Base-by-base conservation (phyloP, 805 yeast species). In the Wickerhamiella siamensis region DNA sequence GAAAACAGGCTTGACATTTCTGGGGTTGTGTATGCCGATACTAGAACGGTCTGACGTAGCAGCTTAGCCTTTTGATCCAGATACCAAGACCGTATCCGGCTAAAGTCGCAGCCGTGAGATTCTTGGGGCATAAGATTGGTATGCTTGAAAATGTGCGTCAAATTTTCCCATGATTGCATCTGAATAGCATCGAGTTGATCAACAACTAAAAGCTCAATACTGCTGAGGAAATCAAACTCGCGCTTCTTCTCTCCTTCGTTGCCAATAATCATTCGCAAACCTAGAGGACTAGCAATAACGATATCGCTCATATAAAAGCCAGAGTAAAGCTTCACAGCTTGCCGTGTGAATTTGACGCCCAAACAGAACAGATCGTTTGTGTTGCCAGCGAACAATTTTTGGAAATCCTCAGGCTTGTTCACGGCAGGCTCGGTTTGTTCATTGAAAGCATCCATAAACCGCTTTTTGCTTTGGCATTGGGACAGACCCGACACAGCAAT, bases 161-260 rank as follows among this genome's bases (percentile, higher is more conserved):
- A 70, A 61, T 88, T 94, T 31, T 80, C 80, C 87, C 96, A 81
- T 55, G 87, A 84, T 61, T 91, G 98, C 81, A 80, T 81, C 55
- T 83, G 81, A 48, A 87, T 67, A 24, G 84, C 82, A 54, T 86
- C 86, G 10, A 91, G 75, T 52, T 82, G 83, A 60, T 91, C 98
- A 32, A 84, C 61, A 16, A 87, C 63, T 39, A 79, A 60, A 3
- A 91, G 59, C 59, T 91, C 98, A 49, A 91, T 83, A 1, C 96
- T 86, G 27, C 93, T 78, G 44, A 91, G 62, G 54, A 86, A 91
- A 58, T 87, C 95, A 43, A 70, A 72, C 50, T 79, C 84, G 44
- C 78, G 66, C 54, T 76, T 74, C 42, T 47, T 53, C 39, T 45
- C 64, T 42, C 66, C 67, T 40, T 70, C 71, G 49, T 75, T 76